These are phyloP conservation scores for Ceratocystis variospora DNA, from an alignment of 2,329 filamentous ascomycete genomes.

Conservation along the genomic window DNA sequence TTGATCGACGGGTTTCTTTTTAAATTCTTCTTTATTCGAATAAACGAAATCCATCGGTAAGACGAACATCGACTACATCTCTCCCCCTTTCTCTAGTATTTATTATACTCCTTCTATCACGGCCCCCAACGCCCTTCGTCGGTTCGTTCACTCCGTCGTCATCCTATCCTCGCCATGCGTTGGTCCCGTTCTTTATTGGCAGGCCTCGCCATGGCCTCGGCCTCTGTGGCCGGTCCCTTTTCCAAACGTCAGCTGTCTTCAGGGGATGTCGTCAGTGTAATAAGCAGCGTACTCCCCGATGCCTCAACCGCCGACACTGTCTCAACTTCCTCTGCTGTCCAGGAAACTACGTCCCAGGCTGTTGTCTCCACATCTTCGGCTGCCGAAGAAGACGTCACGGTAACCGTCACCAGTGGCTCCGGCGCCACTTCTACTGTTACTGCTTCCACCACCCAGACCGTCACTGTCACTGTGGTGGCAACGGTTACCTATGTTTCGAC, in stretches of 20 bases:
- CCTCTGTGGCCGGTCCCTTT: conserved; percentile 12
- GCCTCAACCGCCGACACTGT: background rate
- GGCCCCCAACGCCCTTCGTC: background rate
- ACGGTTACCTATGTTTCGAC: conserved; percentile 28
- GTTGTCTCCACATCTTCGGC: background rate
- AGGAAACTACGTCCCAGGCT: conserved; percentile 1
- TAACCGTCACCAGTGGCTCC: conserved; percentile 17
- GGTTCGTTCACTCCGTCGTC: background rate
- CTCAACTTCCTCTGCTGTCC: conserved; percentile 5
- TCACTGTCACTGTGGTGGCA: conserved; percentile 24
- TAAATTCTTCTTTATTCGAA: background rate
- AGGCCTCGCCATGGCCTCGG: conserved; percentile 10
- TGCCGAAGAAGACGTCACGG: conserved; percentile 19
- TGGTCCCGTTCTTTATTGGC: conserved; percentile 15
- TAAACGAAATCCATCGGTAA: background rate
- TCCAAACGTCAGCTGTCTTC: conserved; percentile 10
- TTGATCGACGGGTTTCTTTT: background rate
- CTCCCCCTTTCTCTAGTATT: background rate
- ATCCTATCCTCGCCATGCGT: conserved; percentile 12
- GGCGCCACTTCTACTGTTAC: conserved; percentile 17
- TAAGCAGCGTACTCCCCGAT: background rate
- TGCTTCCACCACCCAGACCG: conserved; percentile 24
- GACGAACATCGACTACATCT: background rate
- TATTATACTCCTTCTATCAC: background rate
- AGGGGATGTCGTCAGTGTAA: background rate